Percentiles rank a stretch among this genome's conserved stretches.
phyloP scores from a whole-genome alignment of 306 rosid species.

The Fragaria nilgerrensis region DNA sequence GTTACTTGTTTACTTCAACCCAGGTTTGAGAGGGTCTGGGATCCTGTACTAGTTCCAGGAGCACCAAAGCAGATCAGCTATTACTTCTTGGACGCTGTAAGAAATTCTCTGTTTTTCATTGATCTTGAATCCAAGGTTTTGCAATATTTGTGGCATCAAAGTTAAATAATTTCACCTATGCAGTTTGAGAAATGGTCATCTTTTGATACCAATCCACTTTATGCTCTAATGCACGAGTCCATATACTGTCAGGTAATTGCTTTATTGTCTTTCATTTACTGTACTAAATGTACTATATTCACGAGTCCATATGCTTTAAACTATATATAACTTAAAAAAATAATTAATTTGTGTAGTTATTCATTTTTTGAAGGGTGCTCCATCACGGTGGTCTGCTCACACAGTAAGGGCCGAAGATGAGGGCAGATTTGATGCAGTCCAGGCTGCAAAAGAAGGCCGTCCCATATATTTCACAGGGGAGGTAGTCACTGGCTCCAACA shows the following conservation, averaged over 20 bases:
- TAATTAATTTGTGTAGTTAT: background rate
- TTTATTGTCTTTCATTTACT: constrained; percentile 13
- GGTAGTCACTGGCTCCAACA: constrained; percentile 40
- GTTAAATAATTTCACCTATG: constrained; percentile 26
- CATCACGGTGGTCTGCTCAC: constrained; percentile 73
- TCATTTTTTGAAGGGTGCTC: constrained; percentile 57
- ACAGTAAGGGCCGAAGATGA: constrained; percentile 58
- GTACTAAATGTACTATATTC: background rate
- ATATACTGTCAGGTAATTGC: constrained; percentile 80
- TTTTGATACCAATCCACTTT: constrained; percentile 77
- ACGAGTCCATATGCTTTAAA: background rate
- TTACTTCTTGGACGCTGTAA: constrained; percentile 72
- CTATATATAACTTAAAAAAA: background rate
- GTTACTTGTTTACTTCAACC: constrained; percentile 1
- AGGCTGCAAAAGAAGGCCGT: constrained; percentile 58
- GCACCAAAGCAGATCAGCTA: constrained; percentile 65
- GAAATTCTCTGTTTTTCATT: constrained; percentile 31
- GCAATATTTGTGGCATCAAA: constrained; percentile 25
- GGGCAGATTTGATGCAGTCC: constrained; percentile 59
- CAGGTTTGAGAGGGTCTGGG: constrained; percentile 97
- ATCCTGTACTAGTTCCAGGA: constrained; percentile 80
- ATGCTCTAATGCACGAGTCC: constrained; percentile 73
- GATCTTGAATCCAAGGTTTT: constrained; percentile 22
- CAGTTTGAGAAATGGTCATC: constrained; percentile 67
- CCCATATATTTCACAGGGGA: constrained; percentile 78